These are phyloP conservation scores for Blastobotrys attinorum DNA, from an alignment of 805 yeast species.

Conservation along the genomic window DNA sequence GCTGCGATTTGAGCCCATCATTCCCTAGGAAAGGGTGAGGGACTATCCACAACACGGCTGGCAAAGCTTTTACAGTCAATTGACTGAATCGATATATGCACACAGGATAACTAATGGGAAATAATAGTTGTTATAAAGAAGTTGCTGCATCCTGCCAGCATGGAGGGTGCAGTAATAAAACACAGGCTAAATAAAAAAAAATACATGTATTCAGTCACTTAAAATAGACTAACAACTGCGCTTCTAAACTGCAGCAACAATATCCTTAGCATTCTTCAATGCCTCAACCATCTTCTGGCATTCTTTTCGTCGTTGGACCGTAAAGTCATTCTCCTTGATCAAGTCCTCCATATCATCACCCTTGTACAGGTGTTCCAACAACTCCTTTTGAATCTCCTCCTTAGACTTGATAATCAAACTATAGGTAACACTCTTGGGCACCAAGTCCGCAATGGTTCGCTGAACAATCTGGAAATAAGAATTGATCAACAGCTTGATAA, in stretches of 20 bases:
- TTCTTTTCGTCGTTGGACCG: conserved; percentile 91
- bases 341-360: conserved; percentile 62
- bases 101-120: too few species aligned
- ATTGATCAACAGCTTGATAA: conserved; percentile 80
- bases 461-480: conserved; percentile 90
- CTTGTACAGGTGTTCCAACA: conserved; percentile 80
- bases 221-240: not conserved
- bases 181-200: too few species aligned
- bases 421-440: conserved; percentile 93
- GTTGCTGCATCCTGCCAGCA: too few species aligned
- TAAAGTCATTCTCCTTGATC: conserved; percentile 84
- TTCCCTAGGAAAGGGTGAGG: too few species aligned
- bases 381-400: conserved; percentile 83
- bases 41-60: too few species aligned
- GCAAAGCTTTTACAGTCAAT: too few species aligned
- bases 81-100: too few species aligned
- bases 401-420: conserved; percentile 75
- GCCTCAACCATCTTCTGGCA: conserved; percentile 94
- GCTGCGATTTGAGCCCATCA: too few species aligned
- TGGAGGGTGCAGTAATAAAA: too few species aligned
- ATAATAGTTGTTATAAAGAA: too few species aligned
- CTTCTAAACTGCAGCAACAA: conserved; percentile 45
- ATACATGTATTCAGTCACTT: too few species aligned
- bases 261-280: conserved; percentile 77
- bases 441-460: conserved; percentile 83